Conservation (phyloP, 345 rosid species). For the Aquilaria malaccensis region DNA sequence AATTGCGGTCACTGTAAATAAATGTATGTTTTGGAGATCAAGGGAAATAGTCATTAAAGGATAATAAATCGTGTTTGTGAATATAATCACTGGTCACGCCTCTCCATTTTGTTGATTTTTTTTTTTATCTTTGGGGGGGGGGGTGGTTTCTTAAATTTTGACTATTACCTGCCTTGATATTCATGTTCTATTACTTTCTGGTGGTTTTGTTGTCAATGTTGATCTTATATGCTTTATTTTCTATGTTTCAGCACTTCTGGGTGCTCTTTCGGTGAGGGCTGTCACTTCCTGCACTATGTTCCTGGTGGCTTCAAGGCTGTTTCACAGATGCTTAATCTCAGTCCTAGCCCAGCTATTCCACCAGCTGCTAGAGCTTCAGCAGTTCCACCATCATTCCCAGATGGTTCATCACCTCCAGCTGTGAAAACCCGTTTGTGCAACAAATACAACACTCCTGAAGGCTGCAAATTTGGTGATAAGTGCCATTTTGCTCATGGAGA, state of each 20-base stretch:
- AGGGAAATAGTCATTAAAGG: not conserved
- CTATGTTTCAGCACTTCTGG: constrained; percentile 77
- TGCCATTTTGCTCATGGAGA: constrained; percentile 86
- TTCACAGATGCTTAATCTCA: constrained; percentile 61
- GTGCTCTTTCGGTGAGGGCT: constrained; percentile 96
- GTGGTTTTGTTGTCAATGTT: not conserved
- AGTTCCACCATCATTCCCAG: constrained; percentile 41
- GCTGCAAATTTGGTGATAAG: constrained; percentile 79
- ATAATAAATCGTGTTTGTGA: not conserved
- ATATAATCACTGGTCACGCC: not conserved
- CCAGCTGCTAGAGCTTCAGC: constrained; percentile 53
- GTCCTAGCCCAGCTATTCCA: constrained; percentile 41
- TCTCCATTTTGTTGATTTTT: no score
- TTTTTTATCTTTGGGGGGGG: not conserved
- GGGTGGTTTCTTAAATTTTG: not conserved
- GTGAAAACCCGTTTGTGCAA: constrained; percentile 62
- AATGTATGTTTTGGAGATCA: not conserved
- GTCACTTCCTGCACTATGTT: constrained; percentile 92
- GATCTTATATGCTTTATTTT: constrained; percentile 14
- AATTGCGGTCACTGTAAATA: no score
- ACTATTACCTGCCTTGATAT: not conserved
- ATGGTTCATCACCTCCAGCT: constrained; percentile 50
- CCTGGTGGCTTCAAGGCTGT: constrained; percentile 95
- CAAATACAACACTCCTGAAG: constrained; percentile 68
- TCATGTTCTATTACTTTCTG: constrained; percentile 1